Evolutionary conservation across 2,329 filamentous ascomycete species (phyloP).

Genomic region (Fusarium xyrophilum): DNA sequence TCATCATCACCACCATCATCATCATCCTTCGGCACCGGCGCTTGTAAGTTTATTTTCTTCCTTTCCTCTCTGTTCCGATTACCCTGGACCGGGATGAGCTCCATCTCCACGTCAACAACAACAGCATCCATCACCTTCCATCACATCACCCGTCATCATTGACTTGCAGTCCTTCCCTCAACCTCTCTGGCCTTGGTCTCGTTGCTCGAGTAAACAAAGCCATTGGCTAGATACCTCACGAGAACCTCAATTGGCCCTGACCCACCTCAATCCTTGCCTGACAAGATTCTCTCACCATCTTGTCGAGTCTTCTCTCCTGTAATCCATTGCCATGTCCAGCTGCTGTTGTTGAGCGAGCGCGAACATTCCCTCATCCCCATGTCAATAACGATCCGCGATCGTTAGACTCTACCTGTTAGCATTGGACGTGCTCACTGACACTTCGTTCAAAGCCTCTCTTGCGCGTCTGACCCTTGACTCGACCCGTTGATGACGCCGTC

Average conservation of each 20-base stretch:
- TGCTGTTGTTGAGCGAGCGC: constrained; percentile 23
- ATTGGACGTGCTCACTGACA: constrained; percentile 24
- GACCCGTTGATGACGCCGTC: constrained; percentile 37
- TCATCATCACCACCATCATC: constrained; percentile 26
- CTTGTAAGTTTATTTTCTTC: constrained; percentile 27
- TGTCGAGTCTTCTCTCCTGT: constrained; percentile 9
- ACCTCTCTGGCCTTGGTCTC: constrained; percentile 6
- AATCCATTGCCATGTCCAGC: constrained; percentile 6
- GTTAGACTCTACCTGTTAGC: constrained; percentile 13
- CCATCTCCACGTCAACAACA: constrained; percentile 11
- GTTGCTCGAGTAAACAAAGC: constrained; percentile 48
- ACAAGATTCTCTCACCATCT: constrained; percentile 16
- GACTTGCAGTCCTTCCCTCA: constrained; percentile 1
- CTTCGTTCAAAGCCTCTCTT: constrained; percentile 16
- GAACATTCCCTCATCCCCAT: constrained; percentile 24
- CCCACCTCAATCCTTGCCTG: constrained; percentile 28
- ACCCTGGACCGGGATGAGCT: constrained; percentile 23
- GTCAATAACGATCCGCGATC: constrained; percentile 14
- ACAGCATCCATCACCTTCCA: constrained; percentile 7
- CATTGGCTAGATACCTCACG: constrained; percentile 44
- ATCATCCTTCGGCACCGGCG: constrained; percentile 28
- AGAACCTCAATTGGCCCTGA: constrained; percentile 42
- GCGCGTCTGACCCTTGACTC: constrained; percentile 32
- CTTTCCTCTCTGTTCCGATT: constrained; percentile 4
- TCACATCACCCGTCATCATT: constrained; percentile 18